A percentile compares a stretch with the other conserved stretches of the same genome.
Evolutionary conservation across 2,329 filamentous ascomycete genomes (phyloP).

Genomic region (Diaporthe sp.): DNA sequence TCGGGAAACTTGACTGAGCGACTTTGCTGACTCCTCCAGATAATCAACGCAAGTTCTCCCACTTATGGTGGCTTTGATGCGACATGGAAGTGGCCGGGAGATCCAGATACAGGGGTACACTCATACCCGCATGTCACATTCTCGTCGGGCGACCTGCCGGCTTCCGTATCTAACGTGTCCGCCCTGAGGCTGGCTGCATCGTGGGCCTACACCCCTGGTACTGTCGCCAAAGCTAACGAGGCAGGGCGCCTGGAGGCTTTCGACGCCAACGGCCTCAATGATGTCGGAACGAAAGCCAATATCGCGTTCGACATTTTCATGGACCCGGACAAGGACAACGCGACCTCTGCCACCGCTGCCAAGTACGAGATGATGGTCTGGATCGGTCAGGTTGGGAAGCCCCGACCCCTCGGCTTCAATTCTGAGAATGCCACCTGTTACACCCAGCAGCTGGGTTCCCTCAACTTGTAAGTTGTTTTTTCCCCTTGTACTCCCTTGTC

Average conservation of each 20-base stretch:
- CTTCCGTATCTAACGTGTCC: conserved; percentile 48
- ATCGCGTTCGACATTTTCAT: conserved; percentile 53
- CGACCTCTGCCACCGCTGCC: conserved; percentile 47
- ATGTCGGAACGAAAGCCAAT: conserved; percentile 46
- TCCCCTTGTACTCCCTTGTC: not conserved
- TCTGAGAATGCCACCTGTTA: conserved; percentile 45
- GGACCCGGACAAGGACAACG: conserved; percentile 46
- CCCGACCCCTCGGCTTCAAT: conserved; percentile 48
- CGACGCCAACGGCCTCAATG: conserved; percentile 45
- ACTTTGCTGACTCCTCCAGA: not conserved
- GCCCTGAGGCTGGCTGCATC: conserved; percentile 46
- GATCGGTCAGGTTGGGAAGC: conserved; percentile 49
- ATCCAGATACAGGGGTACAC: conserved; percentile 47
- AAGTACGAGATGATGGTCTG: conserved; percentile 53
- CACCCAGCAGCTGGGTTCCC: conserved; percentile 44
- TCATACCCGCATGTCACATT: conserved; percentile 53
- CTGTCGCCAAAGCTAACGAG: conserved; percentile 41
- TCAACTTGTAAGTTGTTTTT: conserved; percentile 48
- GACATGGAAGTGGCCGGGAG: conserved; percentile 50
- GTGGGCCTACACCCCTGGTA: conserved; percentile 50
- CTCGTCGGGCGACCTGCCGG: conserved; percentile 46
- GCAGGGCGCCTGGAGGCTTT: conserved; percentile 42
- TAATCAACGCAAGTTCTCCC: conserved; percentile 39
- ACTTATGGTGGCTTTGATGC: conserved; percentile 47
- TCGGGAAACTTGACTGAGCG: not conserved